Percentiles rank a stretch among this genome's conserved stretches.
These are phyloP conservation scores for Morella rubra DNA, from an alignment of 306 rosid species.

Conservation along the genomic window DNA sequence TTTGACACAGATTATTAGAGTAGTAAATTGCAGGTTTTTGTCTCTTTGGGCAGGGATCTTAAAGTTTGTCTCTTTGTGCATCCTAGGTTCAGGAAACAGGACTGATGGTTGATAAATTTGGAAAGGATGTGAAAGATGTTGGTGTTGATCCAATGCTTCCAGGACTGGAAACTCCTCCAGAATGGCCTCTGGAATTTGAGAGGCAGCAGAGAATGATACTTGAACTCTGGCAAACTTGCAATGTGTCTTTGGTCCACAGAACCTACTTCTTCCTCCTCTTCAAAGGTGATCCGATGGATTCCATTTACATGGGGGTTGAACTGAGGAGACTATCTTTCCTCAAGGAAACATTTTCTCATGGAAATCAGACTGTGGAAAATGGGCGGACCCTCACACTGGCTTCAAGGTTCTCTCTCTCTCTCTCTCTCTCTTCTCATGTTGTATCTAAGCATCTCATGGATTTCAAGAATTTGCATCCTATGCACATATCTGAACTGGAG, in stretches of 20 bases:
- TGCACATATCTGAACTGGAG: background rate
- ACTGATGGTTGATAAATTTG: constrained; percentile 23
- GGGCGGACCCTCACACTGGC: constrained; percentile 60
- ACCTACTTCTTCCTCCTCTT: constrained; percentile 96
- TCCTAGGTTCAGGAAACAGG: constrained; percentile 53
- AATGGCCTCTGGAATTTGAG: constrained; percentile 84
- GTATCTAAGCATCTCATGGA: background rate
- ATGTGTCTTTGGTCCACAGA: constrained; percentile 84
- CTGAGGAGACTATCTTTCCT: constrained; percentile 82
- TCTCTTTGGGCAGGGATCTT: background rate
- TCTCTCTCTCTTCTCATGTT: background rate
- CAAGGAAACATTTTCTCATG: constrained; percentile 65
- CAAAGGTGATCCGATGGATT: constrained; percentile 85
- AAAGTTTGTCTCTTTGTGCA: constrained; percentile 17
- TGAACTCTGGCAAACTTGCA: constrained; percentile 90
- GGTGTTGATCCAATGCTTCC: constrained; percentile 67
- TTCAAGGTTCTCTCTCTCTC: constrained; percentile 60
- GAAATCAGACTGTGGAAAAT: constrained; percentile 50
- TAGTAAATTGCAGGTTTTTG: background rate
- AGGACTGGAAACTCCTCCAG: constrained; percentile 45
- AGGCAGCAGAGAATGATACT: constrained; percentile 69
- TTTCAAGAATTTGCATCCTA: background rate
- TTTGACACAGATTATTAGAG: background rate
- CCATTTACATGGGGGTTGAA: constrained; percentile 95
- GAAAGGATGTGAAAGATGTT: constrained; percentile 51